Conservation (phyloP, 192 early-diverging fungal genomes). For the Entomortierella lignicola region DNA sequence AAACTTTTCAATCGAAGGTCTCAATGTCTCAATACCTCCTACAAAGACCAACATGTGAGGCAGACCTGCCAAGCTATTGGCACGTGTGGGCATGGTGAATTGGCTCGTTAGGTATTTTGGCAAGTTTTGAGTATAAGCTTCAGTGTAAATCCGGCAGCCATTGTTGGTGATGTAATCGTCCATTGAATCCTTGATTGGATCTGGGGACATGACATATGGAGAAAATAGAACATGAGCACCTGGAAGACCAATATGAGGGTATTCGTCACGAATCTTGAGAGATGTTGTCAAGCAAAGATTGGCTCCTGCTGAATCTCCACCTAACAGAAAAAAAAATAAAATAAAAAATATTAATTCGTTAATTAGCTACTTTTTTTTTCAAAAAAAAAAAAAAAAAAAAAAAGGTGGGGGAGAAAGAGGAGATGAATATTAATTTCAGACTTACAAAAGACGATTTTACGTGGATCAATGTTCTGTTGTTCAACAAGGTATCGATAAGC, state of each 20-base stretch:
- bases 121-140: conserved; percentile 32
- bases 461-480: conserved; percentile 27
- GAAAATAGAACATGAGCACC: conserved; percentile 47
- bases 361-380: no score
- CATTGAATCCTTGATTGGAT: conserved; percentile 20
- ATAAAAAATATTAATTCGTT: no score
- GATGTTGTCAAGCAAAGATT: conserved; percentile 44
- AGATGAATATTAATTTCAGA: no score
- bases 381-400: not conserved
- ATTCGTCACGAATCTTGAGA: conserved; percentile 41
- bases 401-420: not conserved
- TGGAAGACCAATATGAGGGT: conserved; percentile 24
- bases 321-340: conserved; percentile 3
- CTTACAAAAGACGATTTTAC: conserved; percentile 49
- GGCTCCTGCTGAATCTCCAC: conserved; percentile 50
- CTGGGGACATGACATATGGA: conserved; percentile 41
- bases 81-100: conserved; percentile 18
- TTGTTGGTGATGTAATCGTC: conserved; percentile 36
- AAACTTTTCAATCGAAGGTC: conserved; percentile 44
- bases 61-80: conserved; percentile 12
- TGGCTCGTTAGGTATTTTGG: conserved; percentile 27
- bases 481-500: conserved; percentile 51
- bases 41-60: conserved; percentile 39
- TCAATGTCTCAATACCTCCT: conserved; percentile 34
- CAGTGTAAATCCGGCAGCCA: conserved; percentile 11